phyloP scores from a whole-genome alignment of 2,329 filamentous ascomycete species.

The Plenodomus lindquistii region DNA sequence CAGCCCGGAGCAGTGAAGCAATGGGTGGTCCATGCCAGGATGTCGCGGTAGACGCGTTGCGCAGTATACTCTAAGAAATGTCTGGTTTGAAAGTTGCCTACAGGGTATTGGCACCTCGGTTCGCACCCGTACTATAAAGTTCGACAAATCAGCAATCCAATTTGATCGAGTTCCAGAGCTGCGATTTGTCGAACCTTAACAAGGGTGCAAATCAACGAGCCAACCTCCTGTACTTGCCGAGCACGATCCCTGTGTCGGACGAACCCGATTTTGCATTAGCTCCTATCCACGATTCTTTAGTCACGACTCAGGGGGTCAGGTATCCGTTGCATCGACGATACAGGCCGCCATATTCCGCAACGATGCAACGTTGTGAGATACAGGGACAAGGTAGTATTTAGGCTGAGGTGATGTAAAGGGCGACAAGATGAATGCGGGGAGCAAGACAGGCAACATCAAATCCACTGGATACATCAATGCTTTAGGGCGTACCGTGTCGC shows the following conservation, averaged over 20 bases:
- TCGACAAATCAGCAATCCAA: no score
- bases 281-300: background rate
- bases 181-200: no score
- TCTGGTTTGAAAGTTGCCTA: no score
- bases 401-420: conserved; percentile 14
- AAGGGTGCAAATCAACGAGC: background rate
- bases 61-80: background rate
- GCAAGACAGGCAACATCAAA: conserved; percentile 2
- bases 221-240: background rate
- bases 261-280: background rate
- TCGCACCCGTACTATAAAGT: no score
- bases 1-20: background rate
- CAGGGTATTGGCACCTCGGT: no score
- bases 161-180: no score
- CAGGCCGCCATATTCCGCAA: background rate
- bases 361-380: conserved; percentile 14
- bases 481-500: conserved; percentile 24
- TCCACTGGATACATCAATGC: conserved; percentile 26
- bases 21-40: background rate
- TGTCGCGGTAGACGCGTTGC: background rate
- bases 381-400: conserved; percentile 7
- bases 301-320: no score
- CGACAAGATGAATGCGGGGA: conserved; percentile 20
- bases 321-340: conserved; percentile 8
- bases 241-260: conserved; percentile 1